Evolutionary conservation across 148 eudicot genomes (phyloP).

Genomic region (Cornus suecica): DNA sequence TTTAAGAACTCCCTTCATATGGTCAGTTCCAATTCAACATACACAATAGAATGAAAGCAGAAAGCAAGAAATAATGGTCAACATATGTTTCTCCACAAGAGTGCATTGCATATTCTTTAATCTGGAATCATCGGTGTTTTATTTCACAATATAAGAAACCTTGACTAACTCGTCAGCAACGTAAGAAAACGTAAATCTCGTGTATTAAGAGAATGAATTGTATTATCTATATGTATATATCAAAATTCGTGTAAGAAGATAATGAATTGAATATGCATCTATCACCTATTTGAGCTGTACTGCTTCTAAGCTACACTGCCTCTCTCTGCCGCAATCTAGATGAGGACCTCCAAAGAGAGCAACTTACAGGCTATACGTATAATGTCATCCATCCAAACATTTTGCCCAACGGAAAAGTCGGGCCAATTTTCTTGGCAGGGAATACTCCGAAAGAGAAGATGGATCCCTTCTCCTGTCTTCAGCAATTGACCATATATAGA

Average conservation of each 20-base stretch:
- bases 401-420: constrained; percentile 55
- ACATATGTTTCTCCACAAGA: too few relatives aligned
- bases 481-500: constrained; percentile 67
- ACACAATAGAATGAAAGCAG: too few relatives aligned
- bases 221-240: too few relatives aligned
- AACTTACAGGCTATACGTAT: not conserved
- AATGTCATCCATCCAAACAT: constrained; percentile 48
- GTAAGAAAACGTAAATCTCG: not conserved
- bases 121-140: constrained; percentile 5
- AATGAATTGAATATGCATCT: constrained; percentile 6
- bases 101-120: too few relatives aligned
- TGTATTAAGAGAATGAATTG: not conserved
- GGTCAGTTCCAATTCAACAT: too few relatives aligned
- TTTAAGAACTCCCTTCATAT: too few relatives aligned
- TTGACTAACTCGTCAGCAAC: too few relatives aligned
- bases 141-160: not conserved
- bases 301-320: not conserved
- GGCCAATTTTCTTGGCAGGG: constrained; percentile 53
- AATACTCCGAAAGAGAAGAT: constrained; percentile 50
- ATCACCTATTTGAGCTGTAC: not conserved
- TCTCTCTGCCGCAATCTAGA: not conserved
- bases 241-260: not conserved
- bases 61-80: too few relatives aligned
- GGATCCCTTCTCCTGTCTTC: constrained; percentile 59
- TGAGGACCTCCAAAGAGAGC: not conserved